Base-by-base conservation (phyloP, 2,329 filamentous ascomycete species). In the Venturia effusa region DNA sequence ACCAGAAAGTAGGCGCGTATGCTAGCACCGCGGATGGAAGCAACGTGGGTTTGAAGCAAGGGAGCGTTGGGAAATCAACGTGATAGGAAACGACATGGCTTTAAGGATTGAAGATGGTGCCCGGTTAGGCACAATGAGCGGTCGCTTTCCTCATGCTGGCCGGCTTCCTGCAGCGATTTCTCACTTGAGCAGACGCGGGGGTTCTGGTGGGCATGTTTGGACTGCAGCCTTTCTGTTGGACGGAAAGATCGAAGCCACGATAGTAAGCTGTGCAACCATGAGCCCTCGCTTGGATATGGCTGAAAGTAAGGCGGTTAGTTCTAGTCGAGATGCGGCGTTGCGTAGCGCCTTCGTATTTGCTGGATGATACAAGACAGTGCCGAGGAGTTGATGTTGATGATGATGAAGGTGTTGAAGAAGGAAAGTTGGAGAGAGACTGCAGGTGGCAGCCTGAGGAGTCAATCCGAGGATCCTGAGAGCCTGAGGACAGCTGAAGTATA, bases 251-350 rank as follows among this genome's bases (percentile, higher is more conserved):
- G 27, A 32, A 34, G 51, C 51, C 51, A 57, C 51, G 51, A 57
- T 32, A 57, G n/a, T n/a, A n/a, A n/a, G 30, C 51, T n/a, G 51
- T 57, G 30, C 51, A 32, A 57, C 51, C 51, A 57, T 34, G 48
- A 57, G 51, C 22, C 45, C 45, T 51, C 45, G 45, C 22, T 57
- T 57, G 51, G 51, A 34, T 34, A 27, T 34, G 51, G 51, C 51
- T 34, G 30, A 32, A 57, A 34, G 30, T 34, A 57, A 34, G 27
- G 51, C 19, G 7, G n/a, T n/a, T 5, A 34, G 27, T 30, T 7
- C 32, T 32, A 4, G 27, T 32, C 48, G 27, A 55, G 10, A 24
- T 11, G 43, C n/a, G n/a, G 6, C 43, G 43, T 24, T 48, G n/a
- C n/a, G 11, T 48, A 1, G n/a, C 4, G 43, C n/a, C 40, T 19